These are phyloP conservation scores for Pseudozyma pruni DNA, from an alignment of 1,284 basidiomycete genomes.

Conservation along the genomic window DNA sequence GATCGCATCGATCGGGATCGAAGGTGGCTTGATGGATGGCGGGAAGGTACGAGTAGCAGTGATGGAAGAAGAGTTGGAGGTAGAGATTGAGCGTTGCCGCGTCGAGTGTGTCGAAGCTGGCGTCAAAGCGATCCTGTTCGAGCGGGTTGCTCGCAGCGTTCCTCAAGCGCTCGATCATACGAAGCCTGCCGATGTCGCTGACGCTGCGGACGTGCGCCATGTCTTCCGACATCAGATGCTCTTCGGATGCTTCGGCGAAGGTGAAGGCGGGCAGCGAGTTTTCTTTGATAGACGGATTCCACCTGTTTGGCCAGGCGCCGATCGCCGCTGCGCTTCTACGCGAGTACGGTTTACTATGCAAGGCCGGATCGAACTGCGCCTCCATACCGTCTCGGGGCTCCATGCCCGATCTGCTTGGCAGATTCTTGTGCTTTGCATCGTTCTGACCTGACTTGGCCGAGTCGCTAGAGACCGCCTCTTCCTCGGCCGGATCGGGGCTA, in stretches of 20 bases:
- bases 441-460: conserved; percentile 6
- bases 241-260: conserved; percentile 18
- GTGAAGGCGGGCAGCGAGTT: conserved; percentile 12
- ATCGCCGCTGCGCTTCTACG: conserved; percentile 6
- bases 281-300: conserved; percentile 19
- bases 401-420: no score
- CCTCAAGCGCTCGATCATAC: conserved; percentile 14
- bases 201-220: conserved; percentile 17
- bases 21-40: conserved; percentile 37
- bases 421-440: conserved; percentile 1
- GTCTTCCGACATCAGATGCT: conserved; percentile 26
- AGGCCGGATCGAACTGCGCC: no score
- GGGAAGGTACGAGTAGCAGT: conserved; percentile 29
- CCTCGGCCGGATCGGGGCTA: conserved; percentile 16
- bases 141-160: conserved; percentile 8
- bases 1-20: conserved; percentile 21
- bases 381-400: no score
- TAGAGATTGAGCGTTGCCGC: conserved; percentile 24
- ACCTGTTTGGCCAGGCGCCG: conserved; percentile 21
- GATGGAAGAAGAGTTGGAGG: conserved; percentile 35
- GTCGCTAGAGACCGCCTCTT: conserved; percentile 3
- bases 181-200: conserved; percentile 9
- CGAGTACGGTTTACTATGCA: background rate
- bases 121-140: conserved; percentile 15
- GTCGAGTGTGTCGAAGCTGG: conserved; percentile 20